phyloP scores from a whole-genome alignment of 2,329 filamentous ascomycete species.

The Talaromyces marneffei region DNA sequence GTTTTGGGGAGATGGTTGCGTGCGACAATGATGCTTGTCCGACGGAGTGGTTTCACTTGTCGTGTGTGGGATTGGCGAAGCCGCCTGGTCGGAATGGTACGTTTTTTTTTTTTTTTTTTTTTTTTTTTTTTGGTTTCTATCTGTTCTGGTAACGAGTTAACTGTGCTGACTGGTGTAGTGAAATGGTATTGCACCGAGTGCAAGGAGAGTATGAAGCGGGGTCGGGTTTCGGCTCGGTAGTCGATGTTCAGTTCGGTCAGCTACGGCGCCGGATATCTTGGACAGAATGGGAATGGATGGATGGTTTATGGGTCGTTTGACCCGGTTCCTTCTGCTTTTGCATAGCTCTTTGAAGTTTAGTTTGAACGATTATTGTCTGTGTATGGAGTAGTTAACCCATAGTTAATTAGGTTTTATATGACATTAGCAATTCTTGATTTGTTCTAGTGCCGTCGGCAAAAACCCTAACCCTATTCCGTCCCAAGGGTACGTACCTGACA shows the following conservation, averaged over 20 bases:
- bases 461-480: neutral
- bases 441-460: neutral
- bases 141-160: too few species aligned
- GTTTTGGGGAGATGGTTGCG: conserved; percentile 79
- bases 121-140: too few species aligned
- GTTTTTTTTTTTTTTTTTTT: conserved; percentile 29
- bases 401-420: neutral
- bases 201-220: conserved; percentile 58
- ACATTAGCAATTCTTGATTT: too few species aligned
- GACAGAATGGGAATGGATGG: neutral
- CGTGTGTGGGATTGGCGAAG: conserved; percentile 71
- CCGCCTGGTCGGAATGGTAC: conserved; percentile 70
- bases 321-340: neutral
- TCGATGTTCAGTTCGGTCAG: too few species aligned
- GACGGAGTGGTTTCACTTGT: conserved; percentile 77
- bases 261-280: too few species aligned
- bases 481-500: neutral
- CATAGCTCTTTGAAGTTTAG: neutral
- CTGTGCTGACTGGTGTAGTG: conserved; percentile 41
- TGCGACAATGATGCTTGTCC: conserved; percentile 69
- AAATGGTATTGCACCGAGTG: conserved; percentile 82
- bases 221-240: conserved; percentile 26
- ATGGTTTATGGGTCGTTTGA: neutral
- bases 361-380: neutral
- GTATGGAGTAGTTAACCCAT: neutral